These are phyloP conservation scores for Colletotrichum lentis DNA, from an alignment of 2,329 filamentous ascomycete genomes.

Conservation along the genomic window DNA sequence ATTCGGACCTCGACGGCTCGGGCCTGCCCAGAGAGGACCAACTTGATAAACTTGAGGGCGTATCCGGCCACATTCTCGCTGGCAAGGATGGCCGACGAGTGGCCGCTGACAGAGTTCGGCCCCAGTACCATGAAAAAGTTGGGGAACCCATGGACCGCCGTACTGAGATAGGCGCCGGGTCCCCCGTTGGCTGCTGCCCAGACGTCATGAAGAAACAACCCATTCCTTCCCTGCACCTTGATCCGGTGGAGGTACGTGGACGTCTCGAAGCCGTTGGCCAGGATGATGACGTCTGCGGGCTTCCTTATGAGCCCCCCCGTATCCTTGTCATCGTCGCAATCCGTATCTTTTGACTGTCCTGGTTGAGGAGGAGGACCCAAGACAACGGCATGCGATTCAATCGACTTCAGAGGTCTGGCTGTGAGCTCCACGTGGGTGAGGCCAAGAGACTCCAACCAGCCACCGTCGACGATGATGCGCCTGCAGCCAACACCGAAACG, in stretches of 20 bases:
- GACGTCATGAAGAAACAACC: constrained; percentile 50
- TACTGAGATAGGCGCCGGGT: constrained; percentile 67
- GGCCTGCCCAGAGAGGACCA: constrained; percentile 2
- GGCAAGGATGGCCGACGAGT: constrained; percentile 67
- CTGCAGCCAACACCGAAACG: constrained; percentile 71
- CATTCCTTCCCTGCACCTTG: constrained; percentile 54
- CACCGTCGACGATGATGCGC: constrained; percentile 65
- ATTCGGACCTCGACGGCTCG: neutral
- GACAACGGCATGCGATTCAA: constrained; percentile 53
- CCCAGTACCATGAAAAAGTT: constrained; percentile 71
- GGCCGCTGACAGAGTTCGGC: constrained; percentile 70
- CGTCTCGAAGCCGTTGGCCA: constrained; percentile 69
- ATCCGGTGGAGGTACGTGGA: constrained; percentile 62
- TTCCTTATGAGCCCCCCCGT: constrained; percentile 47
- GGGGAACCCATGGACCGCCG: constrained; percentile 66
- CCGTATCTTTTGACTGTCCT: neutral
- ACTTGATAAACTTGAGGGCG: neutral
- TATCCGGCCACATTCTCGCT: constrained; percentile 56
- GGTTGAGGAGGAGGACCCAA: constrained; percentile 39
- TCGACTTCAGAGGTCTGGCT: constrained; percentile 56
- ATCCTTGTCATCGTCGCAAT: constrained; percentile 42
- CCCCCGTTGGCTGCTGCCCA: constrained; percentile 65
- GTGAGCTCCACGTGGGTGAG: constrained; percentile 57
- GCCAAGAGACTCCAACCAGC: constrained; percentile 62
- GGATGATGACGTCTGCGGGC: constrained; percentile 64